Percentiles rank a stretch among this genome's conserved stretches.
Evolutionary conservation across 225 moss, liverwort and hornwort genomes (phyloP).

Genomic region (Bryoerythrophyllum caledonicum): DNA sequence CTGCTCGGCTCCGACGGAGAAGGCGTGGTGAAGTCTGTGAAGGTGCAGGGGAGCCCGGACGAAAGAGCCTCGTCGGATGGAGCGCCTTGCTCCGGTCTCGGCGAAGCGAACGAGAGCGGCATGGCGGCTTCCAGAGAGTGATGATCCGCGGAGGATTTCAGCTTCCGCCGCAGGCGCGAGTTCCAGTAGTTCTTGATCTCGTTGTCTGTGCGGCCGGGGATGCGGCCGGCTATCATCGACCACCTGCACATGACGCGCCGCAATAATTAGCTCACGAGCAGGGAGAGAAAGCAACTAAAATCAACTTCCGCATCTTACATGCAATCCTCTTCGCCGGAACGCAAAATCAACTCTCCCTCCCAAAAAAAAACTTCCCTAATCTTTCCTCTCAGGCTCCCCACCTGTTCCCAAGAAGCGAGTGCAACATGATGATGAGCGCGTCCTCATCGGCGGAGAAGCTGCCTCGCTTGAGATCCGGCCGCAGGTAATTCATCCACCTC

Average conservation of each 20-base stretch:
- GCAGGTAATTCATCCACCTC: constrained; percentile 73
- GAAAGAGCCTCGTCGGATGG: not conserved
- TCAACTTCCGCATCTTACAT: not conserved
- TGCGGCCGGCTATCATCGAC: constrained; percentile 60
- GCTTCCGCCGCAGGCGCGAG: constrained; percentile 41
- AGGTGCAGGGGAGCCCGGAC: not conserved
- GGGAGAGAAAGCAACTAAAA: no score
- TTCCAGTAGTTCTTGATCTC: constrained; percentile 68
- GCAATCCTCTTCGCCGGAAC: not conserved
- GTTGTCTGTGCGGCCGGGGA: constrained; percentile 56
- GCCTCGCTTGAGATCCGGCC: constrained; percentile 63
- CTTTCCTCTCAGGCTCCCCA: not conserved
- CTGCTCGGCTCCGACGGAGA: constrained; percentile 6
- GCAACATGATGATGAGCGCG: constrained; percentile 54
- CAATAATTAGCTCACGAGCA: not conserved
- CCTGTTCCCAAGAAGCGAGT: constrained; percentile 66
- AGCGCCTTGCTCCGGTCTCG: not conserved
- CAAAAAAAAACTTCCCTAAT: not conserved
- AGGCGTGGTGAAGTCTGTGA: not conserved
- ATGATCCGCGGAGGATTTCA: not conserved
- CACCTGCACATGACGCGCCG: constrained; percentile 26
- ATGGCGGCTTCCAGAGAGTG: not conserved
- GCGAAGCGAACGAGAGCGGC: constrained; percentile 5
- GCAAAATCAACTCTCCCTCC: no score
- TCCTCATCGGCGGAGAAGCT: constrained; percentile 68